phyloP scores from a whole-genome alignment of 306 rosid genomes.

The Prinsepia uniflora region DNA sequence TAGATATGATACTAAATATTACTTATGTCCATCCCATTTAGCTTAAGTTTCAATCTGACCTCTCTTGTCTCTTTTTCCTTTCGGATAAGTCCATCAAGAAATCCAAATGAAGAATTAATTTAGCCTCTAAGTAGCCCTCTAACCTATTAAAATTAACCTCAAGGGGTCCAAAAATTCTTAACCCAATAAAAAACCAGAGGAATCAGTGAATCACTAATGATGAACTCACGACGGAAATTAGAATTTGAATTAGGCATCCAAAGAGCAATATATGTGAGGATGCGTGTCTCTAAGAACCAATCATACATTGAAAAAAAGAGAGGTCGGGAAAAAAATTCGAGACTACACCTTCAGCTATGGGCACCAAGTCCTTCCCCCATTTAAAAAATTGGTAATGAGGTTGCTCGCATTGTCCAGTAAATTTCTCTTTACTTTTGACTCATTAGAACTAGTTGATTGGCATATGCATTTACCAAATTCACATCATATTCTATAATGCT shows the following conservation, averaged over 20 bases:
- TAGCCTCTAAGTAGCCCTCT: too few species aligned
- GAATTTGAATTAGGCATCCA: constrained; percentile 19
- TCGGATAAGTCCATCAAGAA: constrained; percentile 80
- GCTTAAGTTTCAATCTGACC: constrained; percentile 44
- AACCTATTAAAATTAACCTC: too few species aligned
- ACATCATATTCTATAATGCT: constrained; percentile 9
- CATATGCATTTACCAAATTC: constrained; percentile 43
- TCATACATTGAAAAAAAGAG: constrained; percentile 86
- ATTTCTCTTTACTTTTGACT: constrained; percentile 57
- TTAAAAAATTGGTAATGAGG: constrained; percentile 67
- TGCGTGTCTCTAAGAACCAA: constrained; percentile 83
- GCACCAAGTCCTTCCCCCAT: constrained; percentile 82
- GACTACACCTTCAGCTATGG: constrained; percentile 93
- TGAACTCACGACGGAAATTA: constrained; percentile 2
- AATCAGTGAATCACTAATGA: too few species aligned
- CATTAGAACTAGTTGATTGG: constrained; percentile 56
- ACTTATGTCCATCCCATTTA: too few species aligned
- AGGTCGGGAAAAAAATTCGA: constrained; percentile 78
- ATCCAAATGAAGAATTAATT: too few species aligned
- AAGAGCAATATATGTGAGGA: too few species aligned
- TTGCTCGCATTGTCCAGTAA: constrained; percentile 87
- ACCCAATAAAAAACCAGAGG: too few species aligned
- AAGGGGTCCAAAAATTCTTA: too few species aligned
- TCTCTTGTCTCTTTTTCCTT: constrained; percentile 89
- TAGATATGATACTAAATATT: background rate